These are phyloP conservation scores for Diplodia intermedia DNA, from an alignment of 2,329 filamentous ascomycete genomes.

Conservation along the genomic window DNA sequence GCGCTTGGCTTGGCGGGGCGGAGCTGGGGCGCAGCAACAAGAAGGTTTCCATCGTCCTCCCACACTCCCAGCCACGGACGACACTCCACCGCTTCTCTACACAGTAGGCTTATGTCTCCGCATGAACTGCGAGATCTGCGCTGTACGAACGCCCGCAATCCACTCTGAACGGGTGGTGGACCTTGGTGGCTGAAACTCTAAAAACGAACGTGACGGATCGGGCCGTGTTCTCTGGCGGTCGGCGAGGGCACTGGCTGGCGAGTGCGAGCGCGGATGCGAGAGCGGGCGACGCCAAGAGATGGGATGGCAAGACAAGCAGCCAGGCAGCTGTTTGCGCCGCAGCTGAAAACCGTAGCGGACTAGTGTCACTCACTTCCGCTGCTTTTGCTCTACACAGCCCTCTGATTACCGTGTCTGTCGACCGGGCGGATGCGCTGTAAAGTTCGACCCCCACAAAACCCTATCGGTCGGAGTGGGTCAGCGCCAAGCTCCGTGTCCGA, in stretches of 20 bases:
- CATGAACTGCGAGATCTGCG: no score
- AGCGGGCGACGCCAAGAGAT: background rate
- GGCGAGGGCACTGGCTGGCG: background rate
- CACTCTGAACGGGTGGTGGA: background rate
- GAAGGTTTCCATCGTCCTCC: no score
- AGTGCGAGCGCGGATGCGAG: background rate
- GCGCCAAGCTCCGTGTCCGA: conserved; percentile 4
- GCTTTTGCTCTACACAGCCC: no score
- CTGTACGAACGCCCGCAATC: no score
- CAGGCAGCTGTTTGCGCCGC: background rate
- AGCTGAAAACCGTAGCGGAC: background rate
- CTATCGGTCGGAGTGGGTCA: background rate
- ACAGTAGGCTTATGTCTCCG: no score
- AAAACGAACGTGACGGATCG: background rate
- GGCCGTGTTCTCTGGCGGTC: background rate
- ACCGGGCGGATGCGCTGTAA: background rate
- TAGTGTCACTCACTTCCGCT: no score
- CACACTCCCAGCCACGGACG: no score
- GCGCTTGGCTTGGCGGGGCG: no score
- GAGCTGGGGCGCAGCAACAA: no score
- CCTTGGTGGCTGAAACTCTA: background rate
- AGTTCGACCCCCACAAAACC: background rate
- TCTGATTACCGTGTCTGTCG: no score
- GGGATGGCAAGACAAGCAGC: background rate
- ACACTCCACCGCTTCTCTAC: no score